phyloP scores from a whole-genome alignment of 2,329 filamentous ascomycete species.

The Keithomyces neogunnii region DNA sequence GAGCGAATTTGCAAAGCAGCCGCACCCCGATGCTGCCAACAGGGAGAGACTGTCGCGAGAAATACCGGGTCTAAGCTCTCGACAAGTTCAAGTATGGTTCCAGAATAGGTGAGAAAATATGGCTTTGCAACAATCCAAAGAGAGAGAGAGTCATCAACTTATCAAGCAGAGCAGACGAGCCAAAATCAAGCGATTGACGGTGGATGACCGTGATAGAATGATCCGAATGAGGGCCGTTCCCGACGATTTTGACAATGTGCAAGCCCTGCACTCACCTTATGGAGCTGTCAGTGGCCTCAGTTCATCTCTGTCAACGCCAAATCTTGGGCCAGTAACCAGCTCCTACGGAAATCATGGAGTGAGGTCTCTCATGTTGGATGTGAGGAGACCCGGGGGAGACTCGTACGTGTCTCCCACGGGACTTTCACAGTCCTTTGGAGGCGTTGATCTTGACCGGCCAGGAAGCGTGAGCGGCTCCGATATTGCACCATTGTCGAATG shows the following conservation, averaged over 20 bases:
- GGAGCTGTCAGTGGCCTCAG: constrained; percentile 49
- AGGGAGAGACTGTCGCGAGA: constrained; percentile 79
- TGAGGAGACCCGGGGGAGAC: constrained; percentile 54
- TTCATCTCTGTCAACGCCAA: constrained; percentile 36
- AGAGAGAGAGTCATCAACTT: constrained; percentile 8
- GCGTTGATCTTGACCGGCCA: constrained; percentile 54
- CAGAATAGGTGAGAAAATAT: constrained; percentile 69
- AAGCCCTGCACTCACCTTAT: constrained; percentile 60
- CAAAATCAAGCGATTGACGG: constrained; percentile 63
- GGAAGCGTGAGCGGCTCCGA: constrained; percentile 42
- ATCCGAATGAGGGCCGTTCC: constrained; percentile 65
- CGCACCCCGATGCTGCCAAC: constrained; percentile 87
- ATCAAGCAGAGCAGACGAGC: constrained; percentile 41
- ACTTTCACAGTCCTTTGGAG: constrained; percentile 58
- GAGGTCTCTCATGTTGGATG: constrained; percentile 60
- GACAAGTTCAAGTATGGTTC: constrained; percentile 97
- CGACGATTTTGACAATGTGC: constrained; percentile 62
- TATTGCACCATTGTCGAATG: constrained; percentile 48
- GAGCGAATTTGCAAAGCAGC: constrained; percentile 93
- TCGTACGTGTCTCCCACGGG: constrained; percentile 59
- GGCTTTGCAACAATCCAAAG: background rate
- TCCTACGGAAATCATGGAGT: constrained; percentile 53
- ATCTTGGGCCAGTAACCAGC: constrained; percentile 33
- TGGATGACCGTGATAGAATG: constrained; percentile 62
- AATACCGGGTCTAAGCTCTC: constrained; percentile 82